phyloP scores from a whole-genome alignment of 495 filamentous ascomycete genomes.

The Talaromyces wortmannii region DNA sequence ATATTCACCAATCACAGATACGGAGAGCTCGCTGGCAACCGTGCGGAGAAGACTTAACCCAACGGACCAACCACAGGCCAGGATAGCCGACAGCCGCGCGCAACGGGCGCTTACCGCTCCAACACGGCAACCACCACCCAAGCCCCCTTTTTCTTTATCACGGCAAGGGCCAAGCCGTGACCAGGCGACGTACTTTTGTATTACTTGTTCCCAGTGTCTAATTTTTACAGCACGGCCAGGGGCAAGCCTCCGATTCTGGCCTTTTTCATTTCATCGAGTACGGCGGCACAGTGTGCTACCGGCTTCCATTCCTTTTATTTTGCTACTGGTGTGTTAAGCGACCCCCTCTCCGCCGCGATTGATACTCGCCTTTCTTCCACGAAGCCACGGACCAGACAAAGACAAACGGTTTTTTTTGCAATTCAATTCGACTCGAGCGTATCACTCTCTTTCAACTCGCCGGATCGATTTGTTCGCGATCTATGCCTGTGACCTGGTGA shows the following conservation, averaged over 20 bases:
- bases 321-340: not conserved
- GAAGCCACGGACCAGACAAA: no score
- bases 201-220: not conserved
- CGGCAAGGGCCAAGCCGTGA: not conserved
- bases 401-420: not conserved
- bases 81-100: constrained; percentile 28
- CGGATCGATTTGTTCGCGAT: not conserved
- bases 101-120: constrained; percentile 30
- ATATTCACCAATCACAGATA: not conserved
- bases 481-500: not conserved
- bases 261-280: not conserved
- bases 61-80: not conserved
- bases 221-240: not conserved
- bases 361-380: not conserved
- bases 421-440: not conserved
- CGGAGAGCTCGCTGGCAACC: not conserved
- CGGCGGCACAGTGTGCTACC: constrained; percentile 1
- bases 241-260: constrained; percentile 2
- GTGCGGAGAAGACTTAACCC: not conserved
- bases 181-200: not conserved
- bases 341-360: not conserved
- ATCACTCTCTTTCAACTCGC: not conserved
- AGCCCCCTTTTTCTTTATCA: not conserved
- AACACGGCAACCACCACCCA: constrained; percentile 10
- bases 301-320: not conserved